Percentiles rank a stretch among this genome's conserved stretches.
Evolutionary conservation across 2,329 filamentous ascomycete species (phyloP).

Genomic region (Stagonosporopsis rhizophila): DNA sequence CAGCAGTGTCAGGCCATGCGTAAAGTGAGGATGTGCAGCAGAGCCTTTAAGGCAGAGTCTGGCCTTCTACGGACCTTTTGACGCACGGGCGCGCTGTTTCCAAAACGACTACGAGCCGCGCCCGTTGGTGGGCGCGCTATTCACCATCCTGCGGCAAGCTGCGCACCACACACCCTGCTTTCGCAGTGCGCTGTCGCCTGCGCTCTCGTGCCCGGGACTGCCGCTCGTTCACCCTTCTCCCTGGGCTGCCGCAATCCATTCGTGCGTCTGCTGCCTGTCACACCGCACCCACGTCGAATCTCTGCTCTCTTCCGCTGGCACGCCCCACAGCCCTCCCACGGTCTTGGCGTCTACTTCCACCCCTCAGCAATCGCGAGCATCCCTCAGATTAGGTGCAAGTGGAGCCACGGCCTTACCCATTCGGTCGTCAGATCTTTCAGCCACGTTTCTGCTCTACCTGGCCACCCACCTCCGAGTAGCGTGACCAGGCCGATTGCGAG

Average conservation of each 20-base stretch:
- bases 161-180: conserved; percentile 14
- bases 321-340: conserved; percentile 18
- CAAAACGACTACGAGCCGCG: conserved; percentile 15
- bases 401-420: conserved; percentile 32
- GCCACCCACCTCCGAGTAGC: conserved; percentile 23
- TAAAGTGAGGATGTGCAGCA: conserved; percentile 23
- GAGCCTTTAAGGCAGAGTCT: conserved; percentile 14
- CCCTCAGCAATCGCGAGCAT: conserved; percentile 16
- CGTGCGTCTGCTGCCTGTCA: conserved; percentile 8
- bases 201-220: conserved; percentile 12
- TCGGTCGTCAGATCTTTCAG: conserved; percentile 33
- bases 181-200: conserved; percentile 14
- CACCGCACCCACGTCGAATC: not conserved
- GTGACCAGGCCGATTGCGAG: conserved; percentile 20
- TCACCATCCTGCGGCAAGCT: conserved; percentile 17
- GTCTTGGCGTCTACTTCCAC: conserved; percentile 15
- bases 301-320: conserved; percentile 15
- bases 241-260: conserved; percentile 3
- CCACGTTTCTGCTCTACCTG: conserved; percentile 32
- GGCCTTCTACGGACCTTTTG: conserved; percentile 12
- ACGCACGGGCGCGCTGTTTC: conserved; percentile 8
- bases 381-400: conserved; percentile 20
- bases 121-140: conserved; percentile 13
- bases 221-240: conserved; percentile 8
- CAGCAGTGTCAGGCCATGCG: conserved; percentile 18